These are phyloP conservation scores for Cryptosporidium canis DNA, from an alignment of 169 alveolate species.

Conservation along the genomic window DNA sequence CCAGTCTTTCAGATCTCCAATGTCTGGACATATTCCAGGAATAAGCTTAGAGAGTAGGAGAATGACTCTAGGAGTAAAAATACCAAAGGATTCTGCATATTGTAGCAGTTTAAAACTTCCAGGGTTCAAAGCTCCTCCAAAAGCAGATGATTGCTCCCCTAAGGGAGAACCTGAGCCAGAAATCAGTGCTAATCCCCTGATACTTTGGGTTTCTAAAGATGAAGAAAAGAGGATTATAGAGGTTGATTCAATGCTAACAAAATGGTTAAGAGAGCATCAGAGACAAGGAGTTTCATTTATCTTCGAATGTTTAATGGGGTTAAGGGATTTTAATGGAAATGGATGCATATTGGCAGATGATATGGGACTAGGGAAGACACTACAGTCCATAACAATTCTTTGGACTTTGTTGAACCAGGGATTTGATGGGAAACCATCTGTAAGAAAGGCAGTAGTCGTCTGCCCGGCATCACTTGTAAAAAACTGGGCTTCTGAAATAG, in stretches of 20 bases:
- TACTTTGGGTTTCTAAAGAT: conserved; percentile 48
- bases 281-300: conserved; percentile 90
- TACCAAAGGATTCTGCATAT: conserved; percentile 42
- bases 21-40: conserved; percentile 68
- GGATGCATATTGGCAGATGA: conserved; percentile 93
- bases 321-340: conserved; percentile 86
- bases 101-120: conserved; percentile 18
- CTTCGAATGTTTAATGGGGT: conserved; percentile 91
- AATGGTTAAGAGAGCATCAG: conserved; percentile 85
- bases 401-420: conserved; percentile 90
- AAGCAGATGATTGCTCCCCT: conserved; percentile 1
- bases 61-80: conserved; percentile 63
- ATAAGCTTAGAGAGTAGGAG: conserved; percentile 46
- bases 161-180: background rate
- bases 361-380: conserved; percentile 92
- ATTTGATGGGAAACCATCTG: conserved; percentile 86
- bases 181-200: background rate
- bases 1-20: conserved; percentile 52
- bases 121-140: conserved; percentile 39
- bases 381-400: conserved; percentile 88
- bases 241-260: conserved; percentile 79
- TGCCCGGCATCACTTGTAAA: conserved; percentile 92
- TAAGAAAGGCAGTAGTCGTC: conserved; percentile 87
- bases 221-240: conserved; percentile 50
- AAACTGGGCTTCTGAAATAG: conserved; percentile 93